Base-by-base conservation (phyloP, 2,329 filamentous ascomycete species). In the Waltergamsia citrina region DNA sequence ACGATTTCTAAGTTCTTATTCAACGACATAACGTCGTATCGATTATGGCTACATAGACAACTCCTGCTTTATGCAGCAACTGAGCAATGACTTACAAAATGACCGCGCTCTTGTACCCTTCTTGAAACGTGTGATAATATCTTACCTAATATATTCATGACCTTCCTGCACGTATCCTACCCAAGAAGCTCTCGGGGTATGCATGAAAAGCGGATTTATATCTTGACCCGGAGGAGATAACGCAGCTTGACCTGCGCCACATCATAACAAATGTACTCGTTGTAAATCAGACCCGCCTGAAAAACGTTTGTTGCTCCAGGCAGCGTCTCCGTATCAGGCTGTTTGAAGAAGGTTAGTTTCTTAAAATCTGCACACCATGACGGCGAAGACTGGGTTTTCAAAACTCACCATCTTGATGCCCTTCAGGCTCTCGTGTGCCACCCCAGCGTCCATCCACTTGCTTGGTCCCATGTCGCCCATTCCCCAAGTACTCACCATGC, bases 241-340 rank as follows among this genome's bases (percentile, higher is more conserved):
- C 81, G 70, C 5, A 85, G 62, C 28, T 77, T 75, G 22, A 86
- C 69, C 51, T 86, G 81, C 1, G 76, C 64, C 4, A 82, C 60
- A 42, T 85, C 70, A 46, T 86, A 86, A 33, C 67, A 68, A 40
- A 85, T 84, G 52, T 78, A 85, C 59, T 86, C 81, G 49, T 86
- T 85, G 59, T 85, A 85, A 32, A 59, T 52, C 16, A 86, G 60
- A 19, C 51, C 56, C 1, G 72, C 65, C 9, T 54, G 47, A 0
- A 41, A 21, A 1, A 73, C 51, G 1, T 63, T 55, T 1, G 73
- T 80, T 2, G 53, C 35, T 0, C 66, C 67, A 1, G 74, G 71
- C 7, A 42, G 49, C 3, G 59, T 50, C 3, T 49, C 51, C 1
- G 57, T 54, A 44, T 79, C 71, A 28, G 74, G 74, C 68, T 12